Percentiles rank a stretch among this genome's conserved stretches.
Evolutionary conservation across 78 protist genomes (phyloP).

Genomic region (Dictyostelium brefeldianum): DNA sequence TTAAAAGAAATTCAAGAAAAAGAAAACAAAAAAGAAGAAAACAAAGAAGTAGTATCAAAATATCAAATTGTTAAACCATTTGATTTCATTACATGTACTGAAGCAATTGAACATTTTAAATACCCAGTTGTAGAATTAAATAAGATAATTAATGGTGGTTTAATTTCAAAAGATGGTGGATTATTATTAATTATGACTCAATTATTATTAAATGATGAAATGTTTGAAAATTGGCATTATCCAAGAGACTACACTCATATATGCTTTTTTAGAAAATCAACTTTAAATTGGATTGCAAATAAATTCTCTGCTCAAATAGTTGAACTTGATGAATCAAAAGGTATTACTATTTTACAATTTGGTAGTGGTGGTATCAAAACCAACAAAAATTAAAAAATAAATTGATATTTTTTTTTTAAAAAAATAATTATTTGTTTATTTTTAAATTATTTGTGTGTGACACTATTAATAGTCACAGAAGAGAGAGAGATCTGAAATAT

Average conservation of each 20-base stretch:
- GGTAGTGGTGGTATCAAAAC: not conserved
- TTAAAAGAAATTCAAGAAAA: not conserved
- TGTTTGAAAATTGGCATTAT: constrained; percentile 61
- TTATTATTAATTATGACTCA: constrained; percentile 58
- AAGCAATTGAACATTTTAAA: constrained; percentile 71
- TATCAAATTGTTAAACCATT: not conserved
- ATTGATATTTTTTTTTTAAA: not conserved
- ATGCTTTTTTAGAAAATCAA: constrained; percentile 59
- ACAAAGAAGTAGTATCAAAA: not conserved
- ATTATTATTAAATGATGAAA: constrained; percentile 48
- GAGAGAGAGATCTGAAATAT: too few relatives aligned
- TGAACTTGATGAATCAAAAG: not conserved
- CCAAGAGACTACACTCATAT: constrained; percentile 66
- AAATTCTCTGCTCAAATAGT: not conserved
- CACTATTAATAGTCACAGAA: too few relatives aligned
- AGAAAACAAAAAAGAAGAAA: not conserved
- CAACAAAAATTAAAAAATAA: not conserved
- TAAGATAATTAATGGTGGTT: not conserved
- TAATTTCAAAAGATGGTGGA: constrained; percentile 25
- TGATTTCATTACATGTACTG: constrained; percentile 74
- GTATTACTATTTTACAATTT: not conserved
- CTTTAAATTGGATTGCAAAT: constrained; percentile 58
- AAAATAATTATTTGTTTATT: not conserved
- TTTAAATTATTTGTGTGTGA: not conserved
- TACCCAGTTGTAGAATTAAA: constrained; percentile 42